Base-by-base conservation (phyloP, 2,329 filamentous ascomycete species). In the Colletotrichum gigasporum region DNA sequence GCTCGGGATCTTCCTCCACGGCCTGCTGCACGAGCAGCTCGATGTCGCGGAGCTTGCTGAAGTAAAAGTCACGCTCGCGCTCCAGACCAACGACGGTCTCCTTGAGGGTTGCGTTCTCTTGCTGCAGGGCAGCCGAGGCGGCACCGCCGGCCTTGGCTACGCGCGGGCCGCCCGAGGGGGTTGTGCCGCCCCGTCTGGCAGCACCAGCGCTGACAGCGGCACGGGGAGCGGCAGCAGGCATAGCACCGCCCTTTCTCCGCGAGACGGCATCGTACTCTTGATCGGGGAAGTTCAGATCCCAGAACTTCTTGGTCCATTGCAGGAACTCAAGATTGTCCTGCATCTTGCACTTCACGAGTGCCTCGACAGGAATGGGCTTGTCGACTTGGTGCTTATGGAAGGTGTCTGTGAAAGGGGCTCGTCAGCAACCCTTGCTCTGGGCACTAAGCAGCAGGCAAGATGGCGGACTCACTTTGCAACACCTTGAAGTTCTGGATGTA, bases 311-410 rank as follows among this genome's bases (percentile, higher is more conserved):
- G 64, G 90, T 90, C 91, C 94, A 99, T 82, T 99, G 96, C 66
- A 99, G 85, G 78, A 99, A 99, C 76, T 98, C 96, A 72, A 99
- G 91, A 83, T 99, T 99, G 80, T 99, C 96, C 86, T 99, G 96
- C 95, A 99, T 99, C 85, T 97, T 97, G 86, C 96, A 99, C 80
- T 98, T 99, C 73, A 96, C 88, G 65, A 99, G 89, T 63, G 87
- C 84, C 78, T 97, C 89, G 76, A 98, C 93, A 64, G 93, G 93
- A 71, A 99, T 90, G 26, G 91, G 91, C 77, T 94, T 94, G 73
- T 98, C 94, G 82, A 99, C 87, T 69, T 89, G 84, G 81, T 98
- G 94, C 79, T 91, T 92, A 67, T 89, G 85, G 76, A 98, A 98
- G 69, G 87, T 85, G 78, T 94, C 95, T 94, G 72, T 4, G 47